Evolutionary conservation across 2,329 filamentous ascomycete species (phyloP), one percentile per base, ranked within the genome.

Genomic region (Sporothrix schenckii): DNA sequence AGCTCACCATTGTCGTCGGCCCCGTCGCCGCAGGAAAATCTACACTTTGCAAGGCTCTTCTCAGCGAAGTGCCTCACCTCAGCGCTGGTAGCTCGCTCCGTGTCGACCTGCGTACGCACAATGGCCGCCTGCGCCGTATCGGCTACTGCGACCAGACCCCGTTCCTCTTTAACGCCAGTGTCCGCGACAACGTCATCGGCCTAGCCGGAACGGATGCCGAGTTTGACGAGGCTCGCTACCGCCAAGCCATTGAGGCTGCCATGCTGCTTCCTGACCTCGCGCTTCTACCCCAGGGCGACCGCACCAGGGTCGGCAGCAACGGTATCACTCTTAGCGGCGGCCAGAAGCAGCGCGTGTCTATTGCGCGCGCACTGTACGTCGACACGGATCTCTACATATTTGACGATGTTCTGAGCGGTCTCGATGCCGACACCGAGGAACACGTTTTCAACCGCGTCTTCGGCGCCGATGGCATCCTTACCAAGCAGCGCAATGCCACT

Each of bases 1-100:
- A 78, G 4, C 76, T 84, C 10, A 81, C 77, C 10, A 77, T 84
- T 4, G 73, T 84, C 0, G 75, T 82, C 11, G 82, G 83, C 0
- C 81, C 82, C 0, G 76, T 84, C 4, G 83, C 80, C 0, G 80
- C 79, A 0, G 83, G 83, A 0, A 85, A 85, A 72, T 83, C 80
- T 0, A 81, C 83, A 0, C 72, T 84, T 0, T 79, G 82, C 72
- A 81, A 80, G 67, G 78, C 78, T 0, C 74, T 85, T 0, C 74
- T 82, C 0, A 79, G 80, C 5, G 80, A 82, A 73, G 75, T 79
- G 2, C 78, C 79, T 0, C 73, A 76, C 2, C 58, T 69, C 4
- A 66, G 73, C 21, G 79, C 78, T 3, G 71, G 61, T 2, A 74
- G 66, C 24, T 30, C 34, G 39, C 39, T 80, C 4, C 53, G 72